Conservation (phyloP, 2,329 filamentous ascomycete genomes). For the Zopfia rhizophila region DNA sequence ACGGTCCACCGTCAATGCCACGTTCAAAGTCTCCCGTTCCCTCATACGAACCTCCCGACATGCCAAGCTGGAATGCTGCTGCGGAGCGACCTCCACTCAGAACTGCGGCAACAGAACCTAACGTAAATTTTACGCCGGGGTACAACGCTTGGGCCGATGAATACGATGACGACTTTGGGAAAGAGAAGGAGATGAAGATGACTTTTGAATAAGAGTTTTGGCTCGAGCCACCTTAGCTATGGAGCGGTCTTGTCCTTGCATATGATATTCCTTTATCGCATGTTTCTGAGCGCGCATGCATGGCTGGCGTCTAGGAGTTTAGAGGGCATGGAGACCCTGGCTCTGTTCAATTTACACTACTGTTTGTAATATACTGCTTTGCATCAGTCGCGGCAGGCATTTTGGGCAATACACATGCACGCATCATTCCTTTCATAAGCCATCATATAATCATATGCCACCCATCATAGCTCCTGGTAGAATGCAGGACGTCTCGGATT, state of each 20-base stretch:
- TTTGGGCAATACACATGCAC: too few species aligned
- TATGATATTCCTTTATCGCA: neutral
- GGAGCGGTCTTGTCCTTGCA: conserved; percentile 1
- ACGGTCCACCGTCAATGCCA: conserved; percentile 24
- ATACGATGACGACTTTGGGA: conserved; percentile 58
- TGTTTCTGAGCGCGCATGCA: conserved; percentile 14
- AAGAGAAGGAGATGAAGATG: conserved; percentile 61
- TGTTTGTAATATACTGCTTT: too few species aligned
- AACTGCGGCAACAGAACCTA: conserved; percentile 42
- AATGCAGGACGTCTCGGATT: too few species aligned
- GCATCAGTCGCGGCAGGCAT: too few species aligned
- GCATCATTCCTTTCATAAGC: too few species aligned
- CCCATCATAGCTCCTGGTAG: too few species aligned
- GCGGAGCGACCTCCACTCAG: conserved; percentile 41
- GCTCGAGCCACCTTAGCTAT: neutral
- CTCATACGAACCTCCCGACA: conserved; percentile 19
- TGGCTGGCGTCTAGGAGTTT: conserved; percentile 5
- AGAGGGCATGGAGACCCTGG: neutral
- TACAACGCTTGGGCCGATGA: conserved; percentile 61
- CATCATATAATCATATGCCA: too few species aligned
- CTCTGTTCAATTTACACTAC: too few species aligned
- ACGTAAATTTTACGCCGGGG: conserved; percentile 33
- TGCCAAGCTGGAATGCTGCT: conserved; percentile 17
- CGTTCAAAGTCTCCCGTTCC: conserved; percentile 29
- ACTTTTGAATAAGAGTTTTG: conserved; percentile 54